Conservation (phyloP, 2,329 filamentous ascomycete species). For the Blastomyces parvus region DNA sequence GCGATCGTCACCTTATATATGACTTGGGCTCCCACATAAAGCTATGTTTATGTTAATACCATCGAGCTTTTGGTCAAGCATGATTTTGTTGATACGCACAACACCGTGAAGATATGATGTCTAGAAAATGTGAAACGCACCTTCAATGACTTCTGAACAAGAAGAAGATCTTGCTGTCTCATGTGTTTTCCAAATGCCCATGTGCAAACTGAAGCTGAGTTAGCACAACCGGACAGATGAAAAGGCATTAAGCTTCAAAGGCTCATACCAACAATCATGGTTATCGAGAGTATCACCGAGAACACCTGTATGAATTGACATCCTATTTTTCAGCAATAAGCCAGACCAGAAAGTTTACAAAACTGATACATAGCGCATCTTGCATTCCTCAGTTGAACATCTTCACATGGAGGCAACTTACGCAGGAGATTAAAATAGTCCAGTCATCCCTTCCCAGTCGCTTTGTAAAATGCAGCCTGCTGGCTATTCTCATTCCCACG, state of each 20-base stretch:
- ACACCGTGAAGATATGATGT: not conserved
- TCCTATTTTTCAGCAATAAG: not conserved
- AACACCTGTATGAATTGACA: not conserved
- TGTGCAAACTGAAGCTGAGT: not conserved
- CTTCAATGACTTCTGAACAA: not conserved
- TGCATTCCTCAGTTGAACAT: not conserved
- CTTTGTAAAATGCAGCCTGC: constrained; percentile 2
- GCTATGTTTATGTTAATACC: constrained; percentile 23
- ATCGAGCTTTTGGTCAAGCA: not conserved
- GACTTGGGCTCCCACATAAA: constrained; percentile 44
- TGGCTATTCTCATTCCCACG: not conserved
- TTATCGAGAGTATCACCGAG: not conserved
- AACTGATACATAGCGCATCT: not conserved
- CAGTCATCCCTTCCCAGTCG: constrained; percentile 5
- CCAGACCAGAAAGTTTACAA: not conserved
- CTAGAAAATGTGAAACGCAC: not conserved
- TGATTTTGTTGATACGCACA: not conserved
- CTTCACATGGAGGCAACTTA: not conserved
- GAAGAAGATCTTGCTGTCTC: not conserved
- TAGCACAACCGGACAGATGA: not conserved
- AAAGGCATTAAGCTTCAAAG: not conserved
- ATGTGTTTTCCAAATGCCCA: not conserved
- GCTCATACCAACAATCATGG: constrained; percentile 1
- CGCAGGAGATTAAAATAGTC: not conserved
- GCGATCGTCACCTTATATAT: constrained; percentile 49